Conservation (phyloP, 2,329 filamentous ascomycete species). For the Aureobasidium sp. region DNA sequence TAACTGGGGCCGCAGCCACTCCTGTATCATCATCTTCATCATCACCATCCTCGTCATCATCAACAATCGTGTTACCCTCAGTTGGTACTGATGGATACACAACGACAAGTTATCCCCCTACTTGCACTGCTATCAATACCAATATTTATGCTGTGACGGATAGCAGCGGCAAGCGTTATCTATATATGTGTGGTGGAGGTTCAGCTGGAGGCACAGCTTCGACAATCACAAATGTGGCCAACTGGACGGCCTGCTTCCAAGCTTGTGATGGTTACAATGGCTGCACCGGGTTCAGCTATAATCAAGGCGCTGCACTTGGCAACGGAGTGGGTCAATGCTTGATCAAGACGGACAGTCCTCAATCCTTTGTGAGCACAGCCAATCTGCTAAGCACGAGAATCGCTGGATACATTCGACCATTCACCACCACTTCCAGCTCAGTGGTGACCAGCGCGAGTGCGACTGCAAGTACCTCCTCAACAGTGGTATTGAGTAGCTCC, state of each 20-base stretch:
- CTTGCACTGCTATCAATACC: slow-evolving; percentile 17
- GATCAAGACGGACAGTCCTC: slow-evolving; percentile 16
- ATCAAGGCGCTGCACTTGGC: slow-evolving; percentile 16
- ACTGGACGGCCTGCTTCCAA: slow-evolving; percentile 21
- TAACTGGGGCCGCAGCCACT: neutral
- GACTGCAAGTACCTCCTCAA: neutral
- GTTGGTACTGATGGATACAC: slow-evolving; percentile 16
- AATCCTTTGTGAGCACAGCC: slow-evolving; percentile 16
- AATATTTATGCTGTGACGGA: slow-evolving; percentile 17
- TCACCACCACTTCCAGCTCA: neutral
- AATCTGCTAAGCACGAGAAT: slow-evolving; percentile 15
- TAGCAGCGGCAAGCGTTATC: slow-evolving; percentile 3
- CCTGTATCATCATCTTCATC: neutral
- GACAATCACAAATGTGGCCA: neutral
- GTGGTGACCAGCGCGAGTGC: neutral
- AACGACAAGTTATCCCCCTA: slow-evolving; percentile 12
- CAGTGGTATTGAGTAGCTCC: neutral
- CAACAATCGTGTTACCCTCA: neutral
- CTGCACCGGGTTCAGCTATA: slow-evolving; percentile 23
- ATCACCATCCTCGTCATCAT: neutral
- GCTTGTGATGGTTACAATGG: slow-evolving; percentile 19
- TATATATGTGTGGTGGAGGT: slow-evolving; percentile 19
- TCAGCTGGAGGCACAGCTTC: slow-evolving; percentile 6
- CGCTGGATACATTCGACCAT: slow-evolving; percentile 7
- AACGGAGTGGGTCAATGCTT: slow-evolving; percentile 21